Base-by-base conservation (phyloP, 2,329 filamentous ascomycete genomes). In the Ceratocystis colombiana region DNA sequence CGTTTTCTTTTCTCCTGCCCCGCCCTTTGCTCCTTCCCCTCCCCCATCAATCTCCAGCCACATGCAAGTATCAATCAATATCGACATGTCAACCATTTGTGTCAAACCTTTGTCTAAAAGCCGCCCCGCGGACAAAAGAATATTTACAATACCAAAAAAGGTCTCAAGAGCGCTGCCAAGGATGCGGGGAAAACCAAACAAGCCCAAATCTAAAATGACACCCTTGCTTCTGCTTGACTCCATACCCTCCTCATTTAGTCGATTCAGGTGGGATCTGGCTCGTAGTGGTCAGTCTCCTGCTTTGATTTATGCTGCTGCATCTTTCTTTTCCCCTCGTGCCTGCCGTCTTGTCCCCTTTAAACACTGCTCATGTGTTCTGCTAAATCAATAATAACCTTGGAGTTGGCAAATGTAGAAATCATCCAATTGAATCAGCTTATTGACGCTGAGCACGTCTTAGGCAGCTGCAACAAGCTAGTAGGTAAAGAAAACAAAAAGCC, bases 151-250 rank as follows among this genome's bases (percentile, higher is more conserved):
- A 41, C 37, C 1, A 20, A 50, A 57, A 57, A 57, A 57, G 15
- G 17, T 25, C 53, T 15, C 53, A 57, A 33, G 53, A 25, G 53
- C 17, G 25, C 28, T 30, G 28, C 53, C 28, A 57, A 41, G 53
- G 53, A 33, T 57, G 53, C 53, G 53, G 53, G 53, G 53, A 57
- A 57, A 57, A 17, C 25, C 20, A 57, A n/a, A 57, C 12, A 25
- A 33, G 25, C 53, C 53, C 30, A 17, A 3, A 25, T 22, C 15
- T 33, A 28, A 15, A 22, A 28, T 57, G 53, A 57, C 0, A 12
- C 53, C 53, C 53, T 28, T 57, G 28, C 25, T 57, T 57, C 20
- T 57, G 53, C 20, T 22, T 30, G 22, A 17, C 7, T 57, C 28
- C 28, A 30, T 53, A 25, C 3, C 48, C 48, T 20, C 53, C 53